These are phyloP conservation scores for Pseudonitzschia delicatissima DNA, from an alignment of 108 stramenopile genomes.

Conservation along the genomic window DNA sequence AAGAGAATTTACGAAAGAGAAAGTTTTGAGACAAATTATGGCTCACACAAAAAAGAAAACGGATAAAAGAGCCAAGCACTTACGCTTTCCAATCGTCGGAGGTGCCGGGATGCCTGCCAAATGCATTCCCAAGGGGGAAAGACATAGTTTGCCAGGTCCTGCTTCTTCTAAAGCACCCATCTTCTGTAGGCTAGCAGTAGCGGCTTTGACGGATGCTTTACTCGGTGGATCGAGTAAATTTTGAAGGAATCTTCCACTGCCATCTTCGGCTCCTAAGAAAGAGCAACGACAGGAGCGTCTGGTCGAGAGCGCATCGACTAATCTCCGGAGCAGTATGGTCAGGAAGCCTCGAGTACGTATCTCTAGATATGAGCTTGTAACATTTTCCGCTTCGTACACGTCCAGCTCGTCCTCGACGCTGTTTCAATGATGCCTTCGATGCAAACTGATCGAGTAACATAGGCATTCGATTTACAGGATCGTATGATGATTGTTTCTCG, in stretches of 20 bases:
- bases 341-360: constrained; percentile 43
- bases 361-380: constrained; percentile 77
- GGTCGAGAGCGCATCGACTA: constrained; percentile 75
- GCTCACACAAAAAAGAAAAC: constrained; percentile 13
- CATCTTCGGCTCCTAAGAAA: constrained; percentile 79
- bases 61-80: constrained; percentile 8
- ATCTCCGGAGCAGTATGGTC: constrained; percentile 82
- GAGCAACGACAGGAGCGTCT: constrained; percentile 71
- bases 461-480: constrained; percentile 87
- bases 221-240: constrained; percentile 75
- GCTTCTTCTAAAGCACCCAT: constrained; percentile 53
- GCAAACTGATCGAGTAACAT: constrained; percentile 77
- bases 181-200: constrained; percentile 50
- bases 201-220: constrained; percentile 51
- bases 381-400: constrained; percentile 79
- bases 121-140: constrained; percentile 80
- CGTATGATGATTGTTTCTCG: constrained; percentile 85
- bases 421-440: constrained; percentile 72
- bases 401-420: constrained; percentile 81
- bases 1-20: neutral
- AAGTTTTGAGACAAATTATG: neutral
- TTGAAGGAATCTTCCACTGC: constrained; percentile 58
- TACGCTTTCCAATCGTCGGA: constrained; percentile 73
- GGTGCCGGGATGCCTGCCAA: constrained; percentile 84
- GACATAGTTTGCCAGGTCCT: constrained; percentile 17